phyloP scores from a whole-genome alignment of 2,329 filamentous ascomycete genomes.

The Calycina marina region DNA sequence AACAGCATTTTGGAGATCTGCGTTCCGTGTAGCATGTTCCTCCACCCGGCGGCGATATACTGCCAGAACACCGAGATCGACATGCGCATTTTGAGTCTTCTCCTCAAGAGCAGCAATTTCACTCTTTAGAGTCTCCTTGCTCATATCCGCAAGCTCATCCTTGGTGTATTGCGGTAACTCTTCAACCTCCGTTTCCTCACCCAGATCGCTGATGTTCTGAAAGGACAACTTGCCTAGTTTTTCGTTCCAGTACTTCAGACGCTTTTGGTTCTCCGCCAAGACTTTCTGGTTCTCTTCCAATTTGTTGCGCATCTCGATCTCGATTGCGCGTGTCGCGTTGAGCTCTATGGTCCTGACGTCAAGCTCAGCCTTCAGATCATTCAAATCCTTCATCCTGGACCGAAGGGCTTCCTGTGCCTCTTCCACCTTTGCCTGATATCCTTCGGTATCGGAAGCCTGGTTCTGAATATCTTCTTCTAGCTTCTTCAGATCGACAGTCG shows the following conservation, averaged over 20 bases:
- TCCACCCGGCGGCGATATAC: constrained; percentile 80
- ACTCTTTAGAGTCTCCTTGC: constrained; percentile 49
- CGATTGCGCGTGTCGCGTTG: constrained; percentile 74
- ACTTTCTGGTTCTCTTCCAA: constrained; percentile 92
- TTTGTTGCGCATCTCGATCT: constrained; percentile 98
- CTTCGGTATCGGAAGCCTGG: constrained; percentile 62
- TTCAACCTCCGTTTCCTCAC: constrained; percentile 35
- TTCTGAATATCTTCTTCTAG: constrained; percentile 66
- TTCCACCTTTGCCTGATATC: constrained; percentile 58
- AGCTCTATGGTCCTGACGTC: constrained; percentile 76
- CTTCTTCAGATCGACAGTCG: constrained; percentile 58
- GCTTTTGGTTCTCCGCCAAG: constrained; percentile 72
- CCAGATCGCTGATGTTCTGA: constrained; percentile 65
- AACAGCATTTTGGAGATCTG: constrained; percentile 69
- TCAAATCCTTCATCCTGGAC: constrained; percentile 67
- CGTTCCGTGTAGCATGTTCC: constrained; percentile 68
- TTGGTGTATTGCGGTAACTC: constrained; percentile 66
- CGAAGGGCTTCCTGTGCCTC: constrained; percentile 68
- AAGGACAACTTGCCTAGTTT: constrained; percentile 74
- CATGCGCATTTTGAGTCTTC: constrained; percentile 69
- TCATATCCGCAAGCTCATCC: constrained; percentile 51
- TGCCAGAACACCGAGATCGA: constrained; percentile 77
- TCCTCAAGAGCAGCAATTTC: constrained; percentile 54
- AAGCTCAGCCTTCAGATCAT: constrained; percentile 66
- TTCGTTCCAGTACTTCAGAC: constrained; percentile 73